Evolutionary conservation across 352 stramenopile genomes (phyloP).

Genomic region (Phytophthora idaei): DNA sequence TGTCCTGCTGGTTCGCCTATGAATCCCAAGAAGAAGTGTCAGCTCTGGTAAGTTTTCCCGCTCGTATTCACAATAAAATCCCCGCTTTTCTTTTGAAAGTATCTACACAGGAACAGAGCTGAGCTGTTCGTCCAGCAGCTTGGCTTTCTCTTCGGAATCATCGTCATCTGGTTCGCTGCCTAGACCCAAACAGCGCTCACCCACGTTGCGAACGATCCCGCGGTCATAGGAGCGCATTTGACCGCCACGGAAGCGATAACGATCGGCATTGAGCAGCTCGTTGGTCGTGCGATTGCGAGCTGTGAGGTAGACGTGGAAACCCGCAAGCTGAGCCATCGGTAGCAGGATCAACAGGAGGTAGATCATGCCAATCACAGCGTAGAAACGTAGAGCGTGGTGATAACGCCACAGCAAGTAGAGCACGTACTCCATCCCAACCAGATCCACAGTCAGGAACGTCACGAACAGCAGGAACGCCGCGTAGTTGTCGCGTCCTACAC

Average conservation of each 20-base stretch:
- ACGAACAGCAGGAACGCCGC: constrained; percentile 86
- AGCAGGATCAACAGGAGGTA: constrained; percentile 59
- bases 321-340: constrained; percentile 55
- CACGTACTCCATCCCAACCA: constrained; percentile 63
- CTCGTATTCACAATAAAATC: constrained; percentile 6
- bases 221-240: constrained; percentile 52
- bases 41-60: constrained; percentile 63
- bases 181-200: constrained; percentile 46
- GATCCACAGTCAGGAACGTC: constrained; percentile 45
- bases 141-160: constrained; percentile 22
- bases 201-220: constrained; percentile 49
- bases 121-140: constrained; percentile 35
- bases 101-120: constrained; percentile 17
- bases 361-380: constrained; percentile 40
- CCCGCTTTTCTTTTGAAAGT: constrained; percentile 13
- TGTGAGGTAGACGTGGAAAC: constrained; percentile 81
- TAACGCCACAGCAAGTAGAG: constrained; percentile 60
- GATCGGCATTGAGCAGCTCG: constrained; percentile 73
- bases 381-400: constrained; percentile 42
- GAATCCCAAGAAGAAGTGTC: constrained; percentile 74
- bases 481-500: constrained; percentile 97
- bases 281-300: constrained; percentile 80
- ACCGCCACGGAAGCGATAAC: constrained; percentile 54
- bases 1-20: constrained; percentile 62
- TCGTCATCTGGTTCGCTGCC: constrained; percentile 15